Evolutionary conservation across 768 basidiomycete species (phyloP), one percentile per base, ranked within the genome.

Genomic region (Glaciozyma antarctica): DNA sequence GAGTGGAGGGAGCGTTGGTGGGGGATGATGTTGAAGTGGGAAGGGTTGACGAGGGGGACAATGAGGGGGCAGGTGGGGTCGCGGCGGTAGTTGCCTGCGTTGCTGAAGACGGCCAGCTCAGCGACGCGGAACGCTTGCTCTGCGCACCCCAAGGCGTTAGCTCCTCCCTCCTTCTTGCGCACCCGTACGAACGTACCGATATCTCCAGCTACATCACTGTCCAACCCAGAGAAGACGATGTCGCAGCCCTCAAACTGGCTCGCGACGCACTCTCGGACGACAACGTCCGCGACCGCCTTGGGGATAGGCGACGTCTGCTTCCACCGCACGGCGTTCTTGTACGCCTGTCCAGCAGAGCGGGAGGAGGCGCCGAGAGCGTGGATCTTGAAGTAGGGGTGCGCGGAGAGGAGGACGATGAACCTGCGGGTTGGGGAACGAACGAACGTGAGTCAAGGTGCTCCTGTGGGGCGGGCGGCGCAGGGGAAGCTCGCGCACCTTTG

Each of bases 191-290:
- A 21, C 82, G 75, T 73, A 93, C 94, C 94, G 76, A 98, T 92
- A 17, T 93, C 88, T 16, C 93, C 91, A 41, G 94, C 94, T 34
- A 85, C 93, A 74, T 95, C 91, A 22, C 87, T 85, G 77, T 98
- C 95, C 64, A 99, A 78, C n/a, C 95, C 95, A 0, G 90, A 93
- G 77, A 99, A 99, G 49, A 98, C 82, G 67, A 98, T 80, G 15
- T 82, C 82, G 75, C 93, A 97, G 13, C 87, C 88, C 47, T 76
- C 73, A 73, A 97, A 97, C 58, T 85, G 80, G 66, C 85, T 82
- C 5, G 90, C 84, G 57, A 79, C 79, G 80, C 95, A 99, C 67
- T 87, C 85, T 65, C 81, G 77, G 9, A 98, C 86, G 63, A 85
- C 73, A 74, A 90, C 78, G 44, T 82, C 81, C 54, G 81, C 78